Conservation (phyloP, 306 rosid genomes). For the Rosa rugosa region DNA sequence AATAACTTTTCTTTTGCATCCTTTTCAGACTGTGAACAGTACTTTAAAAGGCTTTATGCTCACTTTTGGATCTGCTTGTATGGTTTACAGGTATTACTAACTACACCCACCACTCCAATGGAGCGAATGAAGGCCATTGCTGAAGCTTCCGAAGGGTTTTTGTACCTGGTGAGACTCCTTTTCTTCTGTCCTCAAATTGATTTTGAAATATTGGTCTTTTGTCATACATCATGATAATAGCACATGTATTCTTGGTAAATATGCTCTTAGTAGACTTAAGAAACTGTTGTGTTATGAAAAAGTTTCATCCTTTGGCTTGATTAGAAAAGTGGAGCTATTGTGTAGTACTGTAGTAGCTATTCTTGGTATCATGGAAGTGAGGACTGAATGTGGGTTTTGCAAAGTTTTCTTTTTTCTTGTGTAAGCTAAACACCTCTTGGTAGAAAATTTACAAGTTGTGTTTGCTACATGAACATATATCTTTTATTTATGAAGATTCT, state of each 20-base stretch:
- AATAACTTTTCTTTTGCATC: constrained; percentile 6
- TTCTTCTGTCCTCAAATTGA: neutral
- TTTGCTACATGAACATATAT: neutral
- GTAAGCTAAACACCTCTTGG: neutral
- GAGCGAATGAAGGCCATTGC: constrained; percentile 79
- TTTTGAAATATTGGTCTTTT: neutral
- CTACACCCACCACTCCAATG: constrained; percentile 87
- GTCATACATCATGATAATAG: neutral
- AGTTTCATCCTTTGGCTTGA: constrained; percentile 4
- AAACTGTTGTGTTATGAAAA: constrained; percentile 8
- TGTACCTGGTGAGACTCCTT: constrained; percentile 64
- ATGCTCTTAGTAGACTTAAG: neutral
- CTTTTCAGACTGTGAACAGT: constrained; percentile 5
- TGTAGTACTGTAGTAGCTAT: neutral
- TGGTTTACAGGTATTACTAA: constrained; percentile 70
- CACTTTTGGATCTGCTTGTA: constrained; percentile 2
- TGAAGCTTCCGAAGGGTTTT: constrained; percentile 82
- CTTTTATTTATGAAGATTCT: neutral
- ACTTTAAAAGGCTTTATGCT: neutral
- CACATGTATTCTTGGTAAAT: neutral
- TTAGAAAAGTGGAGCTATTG: constrained; percentile 21
- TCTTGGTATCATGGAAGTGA: neutral
- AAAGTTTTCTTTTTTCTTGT: neutral
- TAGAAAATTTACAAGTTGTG: neutral
- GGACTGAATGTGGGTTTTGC: neutral